These are phyloP conservation scores for Aspergillus uvarum DNA, from an alignment of 2,329 filamentous ascomycete species.

Conservation along the genomic window DNA sequence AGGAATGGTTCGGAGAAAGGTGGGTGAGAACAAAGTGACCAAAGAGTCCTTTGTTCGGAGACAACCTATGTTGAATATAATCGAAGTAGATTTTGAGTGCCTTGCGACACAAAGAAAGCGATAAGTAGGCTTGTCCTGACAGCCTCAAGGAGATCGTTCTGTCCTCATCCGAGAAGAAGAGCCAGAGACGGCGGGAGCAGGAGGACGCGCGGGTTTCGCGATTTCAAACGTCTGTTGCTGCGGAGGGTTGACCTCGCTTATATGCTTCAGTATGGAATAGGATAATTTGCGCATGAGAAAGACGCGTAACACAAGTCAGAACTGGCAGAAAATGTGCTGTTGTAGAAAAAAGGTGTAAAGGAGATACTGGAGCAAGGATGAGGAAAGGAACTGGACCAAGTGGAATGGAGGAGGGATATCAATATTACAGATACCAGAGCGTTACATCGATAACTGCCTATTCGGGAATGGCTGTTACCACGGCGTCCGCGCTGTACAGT, in stretches of 20 bases:
- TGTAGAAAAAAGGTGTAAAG: background rate
- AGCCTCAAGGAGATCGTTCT: background rate
- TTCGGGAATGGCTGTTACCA: background rate
- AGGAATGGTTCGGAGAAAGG: conserved; percentile 1
- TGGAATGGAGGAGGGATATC: background rate
- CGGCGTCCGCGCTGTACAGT: background rate
- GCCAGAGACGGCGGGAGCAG: background rate
- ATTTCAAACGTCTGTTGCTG: background rate
- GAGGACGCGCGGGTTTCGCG: background rate
- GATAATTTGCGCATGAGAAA: background rate
- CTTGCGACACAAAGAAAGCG: background rate
- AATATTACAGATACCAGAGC: background rate
- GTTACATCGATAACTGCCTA: background rate
- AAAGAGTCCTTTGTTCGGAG: background rate
- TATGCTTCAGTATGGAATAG: background rate
- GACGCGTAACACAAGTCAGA: background rate
- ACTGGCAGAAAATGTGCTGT: background rate
- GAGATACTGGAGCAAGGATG: background rate
- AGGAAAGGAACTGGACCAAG: background rate
- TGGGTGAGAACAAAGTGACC: background rate
- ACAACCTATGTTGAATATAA: background rate
- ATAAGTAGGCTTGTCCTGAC: background rate
- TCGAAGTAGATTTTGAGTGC: background rate
- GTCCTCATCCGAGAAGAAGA: background rate
- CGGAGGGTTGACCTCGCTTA: background rate